These are phyloP conservation scores for Glebionis coronaria DNA, from an alignment of 129 eudicot genomes.

Conservation along the genomic window DNA sequence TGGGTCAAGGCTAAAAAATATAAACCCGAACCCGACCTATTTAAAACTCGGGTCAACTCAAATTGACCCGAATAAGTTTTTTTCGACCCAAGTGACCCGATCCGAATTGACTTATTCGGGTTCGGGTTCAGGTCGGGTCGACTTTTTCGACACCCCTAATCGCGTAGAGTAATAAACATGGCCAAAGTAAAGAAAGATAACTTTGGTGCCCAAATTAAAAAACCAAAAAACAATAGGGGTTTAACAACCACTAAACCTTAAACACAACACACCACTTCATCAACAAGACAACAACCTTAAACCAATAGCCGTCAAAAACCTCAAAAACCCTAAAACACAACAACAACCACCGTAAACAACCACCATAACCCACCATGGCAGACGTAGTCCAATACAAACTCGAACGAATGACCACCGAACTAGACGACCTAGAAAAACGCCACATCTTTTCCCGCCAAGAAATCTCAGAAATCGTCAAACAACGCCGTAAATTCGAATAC, in stretches of 20 bases:
- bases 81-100: too few species aligned
- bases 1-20: too few species aligned
- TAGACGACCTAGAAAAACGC: slow-evolving; percentile 77
- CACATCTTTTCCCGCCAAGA: slow-evolving; percentile 64
- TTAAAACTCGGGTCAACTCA: too few species aligned
- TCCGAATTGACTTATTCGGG: too few species aligned
- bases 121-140: too few species aligned
- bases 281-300: not conserved
- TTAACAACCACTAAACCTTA: not conserved
- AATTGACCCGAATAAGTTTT: too few species aligned
- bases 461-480: slow-evolving; percentile 64
- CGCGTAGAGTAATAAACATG: too few species aligned
- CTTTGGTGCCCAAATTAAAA: not conserved
- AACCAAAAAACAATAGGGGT: slow-evolving; percentile 3
- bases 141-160: too few species aligned
- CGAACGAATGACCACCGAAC: slow-evolving; percentile 88
- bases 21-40: too few species aligned
- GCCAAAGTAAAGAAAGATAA: too few species aligned
- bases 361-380: slow-evolving; percentile 87
- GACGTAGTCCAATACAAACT: slow-evolving; percentile 84
- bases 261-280: slow-evolving; percentile 17
- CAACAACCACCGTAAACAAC: not conserved
- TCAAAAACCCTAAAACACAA: slow-evolving; percentile 7
- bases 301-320: not conserved
- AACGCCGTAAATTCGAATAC: slow-evolving; percentile 88